Percentiles rank a stretch among this genome's conserved stretches.
phyloP scores from a whole-genome alignment of 164 flowering plant genomes.

The Platanus orientalis region DNA sequence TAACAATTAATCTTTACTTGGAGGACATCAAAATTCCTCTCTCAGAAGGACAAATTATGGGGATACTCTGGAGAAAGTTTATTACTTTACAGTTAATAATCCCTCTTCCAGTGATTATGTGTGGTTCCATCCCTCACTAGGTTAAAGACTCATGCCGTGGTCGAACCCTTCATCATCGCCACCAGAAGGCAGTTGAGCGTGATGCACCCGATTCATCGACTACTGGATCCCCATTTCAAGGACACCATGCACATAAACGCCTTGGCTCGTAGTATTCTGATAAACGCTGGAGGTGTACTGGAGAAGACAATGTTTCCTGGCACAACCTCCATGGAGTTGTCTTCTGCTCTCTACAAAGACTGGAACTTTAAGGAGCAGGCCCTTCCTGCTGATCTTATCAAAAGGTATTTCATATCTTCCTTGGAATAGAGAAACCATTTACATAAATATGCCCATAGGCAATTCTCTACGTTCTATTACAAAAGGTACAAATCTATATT shows the following conservation, averaged over 20 bases:
- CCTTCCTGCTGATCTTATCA: conserved; percentile 63
- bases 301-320: conserved; percentile 49
- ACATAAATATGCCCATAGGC: too few species aligned
- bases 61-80: too few species aligned
- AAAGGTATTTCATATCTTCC: conserved; percentile 36
- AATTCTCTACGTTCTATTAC: too few species aligned
- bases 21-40: not conserved
- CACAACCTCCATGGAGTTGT: conserved; percentile 43
- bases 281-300: conserved; percentile 52
- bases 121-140: conserved; percentile 16
- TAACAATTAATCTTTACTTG: too few species aligned
- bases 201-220: conserved; percentile 63
- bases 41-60: too few species aligned
- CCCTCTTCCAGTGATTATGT: not conserved
- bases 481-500: too few species aligned
- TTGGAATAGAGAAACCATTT: not conserved
- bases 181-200: conserved; percentile 63
- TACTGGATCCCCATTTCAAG: conserved; percentile 62
- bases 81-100: too few species aligned
- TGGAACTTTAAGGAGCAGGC: conserved; percentile 65
- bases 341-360: conserved; percentile 43
- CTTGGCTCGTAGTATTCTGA: conserved; percentile 40
- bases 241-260: conserved; percentile 77
- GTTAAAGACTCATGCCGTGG: conserved; percentile 57
- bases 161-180: conserved; percentile 73